phyloP scores from a whole-genome alignment of 305 asterid genomes.

The Andrographis paniculata region DNA sequence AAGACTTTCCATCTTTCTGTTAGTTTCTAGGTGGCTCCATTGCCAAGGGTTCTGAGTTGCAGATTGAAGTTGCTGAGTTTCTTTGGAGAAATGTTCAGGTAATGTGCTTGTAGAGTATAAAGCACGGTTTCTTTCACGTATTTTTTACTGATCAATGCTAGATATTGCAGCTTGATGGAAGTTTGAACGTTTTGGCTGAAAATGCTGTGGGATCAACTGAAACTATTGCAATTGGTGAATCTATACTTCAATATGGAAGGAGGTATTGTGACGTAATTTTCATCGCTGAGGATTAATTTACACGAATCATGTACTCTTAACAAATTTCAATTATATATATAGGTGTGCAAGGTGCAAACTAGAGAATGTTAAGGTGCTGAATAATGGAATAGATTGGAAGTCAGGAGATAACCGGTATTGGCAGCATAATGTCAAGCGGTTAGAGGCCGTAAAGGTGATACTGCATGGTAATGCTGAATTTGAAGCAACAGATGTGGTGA shows the following conservation, averaged over 20 bases:
- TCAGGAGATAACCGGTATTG: conserved; percentile 68
- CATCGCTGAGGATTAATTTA: conserved; percentile 16
- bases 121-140: conserved; percentile 13
- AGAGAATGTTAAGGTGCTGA: conserved; percentile 64
- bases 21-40: conserved; percentile 91
- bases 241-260: conserved; percentile 67
- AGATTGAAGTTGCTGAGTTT: conserved; percentile 87
- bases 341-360: conserved; percentile 93
- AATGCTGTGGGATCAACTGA: conserved; percentile 64
- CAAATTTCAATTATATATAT: conserved; percentile 19
- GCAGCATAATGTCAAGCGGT: conserved; percentile 90
- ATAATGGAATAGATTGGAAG: conserved; percentile 86
- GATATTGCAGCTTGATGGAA: conserved; percentile 79
- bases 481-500: conserved; percentile 69
- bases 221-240: conserved; percentile 47
- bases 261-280: conserved; percentile 39
- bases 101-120: conserved; percentile 19
- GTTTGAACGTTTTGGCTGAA: conserved; percentile 71
- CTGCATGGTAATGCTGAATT: conserved; percentile 98
- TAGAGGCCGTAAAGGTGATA: conserved; percentile 67
- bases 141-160: conserved; percentile 25
- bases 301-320: conserved; percentile 13
- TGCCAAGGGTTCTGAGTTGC: conserved; percentile 83
- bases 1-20: conserved; percentile 15
- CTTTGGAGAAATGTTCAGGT: conserved; percentile 94